Evolutionary conservation across 441 rosid genomes (phyloP).

Genomic region (Capsella rubella): DNA sequence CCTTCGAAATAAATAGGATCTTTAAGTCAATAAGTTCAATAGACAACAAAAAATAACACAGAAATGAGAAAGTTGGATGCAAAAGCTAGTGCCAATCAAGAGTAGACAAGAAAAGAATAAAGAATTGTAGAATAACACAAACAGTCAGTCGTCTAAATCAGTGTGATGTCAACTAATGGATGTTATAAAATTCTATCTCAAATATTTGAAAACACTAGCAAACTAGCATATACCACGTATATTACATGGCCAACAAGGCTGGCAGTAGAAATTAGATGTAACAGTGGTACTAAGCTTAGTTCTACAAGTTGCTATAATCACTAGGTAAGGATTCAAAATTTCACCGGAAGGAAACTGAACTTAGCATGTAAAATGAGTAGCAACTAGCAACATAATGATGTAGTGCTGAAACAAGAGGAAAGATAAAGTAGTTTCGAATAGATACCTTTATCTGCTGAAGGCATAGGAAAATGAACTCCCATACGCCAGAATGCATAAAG

Average conservation of each 20-base stretch:
- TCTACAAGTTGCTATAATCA: not conserved
- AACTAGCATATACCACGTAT: constrained; percentile 1
- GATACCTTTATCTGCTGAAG: constrained; percentile 84
- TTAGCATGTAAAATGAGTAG: not conserved
- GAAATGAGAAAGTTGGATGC: not conserved
- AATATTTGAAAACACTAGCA: constrained; percentile 5
- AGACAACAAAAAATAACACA: not conserved
- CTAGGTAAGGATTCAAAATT: not conserved
- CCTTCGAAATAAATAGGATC: constrained; percentile 56
- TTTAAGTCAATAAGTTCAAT: constrained; percentile 19
- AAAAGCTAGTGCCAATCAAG: constrained; percentile 16
- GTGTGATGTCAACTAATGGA: not conserved
- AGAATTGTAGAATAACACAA: not conserved
- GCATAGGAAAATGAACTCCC: constrained; percentile 99
- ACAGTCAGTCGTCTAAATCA: not conserved
- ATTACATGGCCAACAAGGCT: not conserved
- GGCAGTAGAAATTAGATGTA: not conserved
- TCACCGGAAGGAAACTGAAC: not conserved
- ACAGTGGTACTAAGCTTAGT: constrained; percentile 4
- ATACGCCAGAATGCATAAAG: constrained; percentile 99
- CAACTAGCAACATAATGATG: not conserved
- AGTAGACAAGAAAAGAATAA: constrained; percentile 15
- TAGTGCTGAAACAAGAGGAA: constrained; percentile 4
- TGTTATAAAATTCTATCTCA: not conserved
- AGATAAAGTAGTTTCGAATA: constrained; percentile 22